phyloP scores from a whole-genome alignment of 2,329 filamentous ascomycete species.

The Blumeria hordei region DNA sequence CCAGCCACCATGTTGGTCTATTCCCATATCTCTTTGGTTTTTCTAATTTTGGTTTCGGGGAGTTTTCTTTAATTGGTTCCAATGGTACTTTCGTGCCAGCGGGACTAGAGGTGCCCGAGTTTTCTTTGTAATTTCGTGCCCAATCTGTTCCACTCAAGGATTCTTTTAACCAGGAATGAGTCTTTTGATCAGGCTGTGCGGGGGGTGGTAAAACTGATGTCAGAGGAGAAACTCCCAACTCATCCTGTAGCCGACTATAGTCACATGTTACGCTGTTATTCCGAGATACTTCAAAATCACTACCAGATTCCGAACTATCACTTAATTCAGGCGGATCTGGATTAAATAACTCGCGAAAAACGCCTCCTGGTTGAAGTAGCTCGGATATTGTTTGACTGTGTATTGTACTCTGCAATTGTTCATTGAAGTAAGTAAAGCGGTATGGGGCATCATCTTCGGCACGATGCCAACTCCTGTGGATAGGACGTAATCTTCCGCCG shows the following conservation, averaged over 20 bases:
- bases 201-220: conserved; percentile 18
- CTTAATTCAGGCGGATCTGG: conserved; percentile 59
- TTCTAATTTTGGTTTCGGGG: conserved; percentile 2
- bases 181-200: conserved; percentile 3
- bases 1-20: conserved; percentile 88
- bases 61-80: conserved; percentile 8
- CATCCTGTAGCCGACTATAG: conserved; percentile 16
- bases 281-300: conserved; percentile 20
- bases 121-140: conserved; percentile 4
- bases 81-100: conserved; percentile 11
- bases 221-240: conserved; percentile 16
- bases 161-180: neutral
- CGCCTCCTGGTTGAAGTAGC: conserved; percentile 60
- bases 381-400: conserved; percentile 92
- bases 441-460: conserved; percentile 79
- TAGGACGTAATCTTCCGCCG: conserved; percentile 64
- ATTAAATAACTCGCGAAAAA: conserved; percentile 71
- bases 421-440: conserved; percentile 96
- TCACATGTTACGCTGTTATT: conserved; percentile 12
- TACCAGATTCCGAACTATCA: conserved; percentile 43
- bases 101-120: conserved; percentile 9
- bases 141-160: conserved; percentile 1
- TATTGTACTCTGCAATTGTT: conserved; percentile 85
- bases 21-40: conserved; percentile 43
- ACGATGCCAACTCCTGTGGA: conserved; percentile 59